phyloP scores from a whole-genome alignment of 768 basidiomycete species.

The Boletus eberwhitei region DNA sequence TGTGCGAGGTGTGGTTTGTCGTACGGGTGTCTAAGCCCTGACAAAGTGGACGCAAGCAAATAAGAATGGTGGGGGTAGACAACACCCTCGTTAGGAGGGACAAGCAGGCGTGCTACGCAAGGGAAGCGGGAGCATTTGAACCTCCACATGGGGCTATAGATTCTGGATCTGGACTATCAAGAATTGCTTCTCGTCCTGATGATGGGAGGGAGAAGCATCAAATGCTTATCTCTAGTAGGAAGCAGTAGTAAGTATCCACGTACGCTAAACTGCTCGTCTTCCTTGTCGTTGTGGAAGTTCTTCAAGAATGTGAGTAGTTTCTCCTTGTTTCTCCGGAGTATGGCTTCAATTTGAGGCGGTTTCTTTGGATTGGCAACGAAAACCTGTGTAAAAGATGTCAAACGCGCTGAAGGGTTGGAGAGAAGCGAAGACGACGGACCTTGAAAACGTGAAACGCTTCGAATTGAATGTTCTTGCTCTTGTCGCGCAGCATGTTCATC shows the following conservation, averaged over 20 bases:
- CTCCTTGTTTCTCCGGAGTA: conserved; percentile 90
- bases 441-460: conserved; percentile 99
- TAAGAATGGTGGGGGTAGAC: background rate
- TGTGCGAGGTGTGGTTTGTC: background rate
- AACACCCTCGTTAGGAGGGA: background rate
- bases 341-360: conserved; percentile 88
- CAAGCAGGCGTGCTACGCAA: background rate
- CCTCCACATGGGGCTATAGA: conserved; percentile 40
- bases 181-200: conserved; percentile 91
- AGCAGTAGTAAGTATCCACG: conserved; percentile 16
- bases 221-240: background rate
- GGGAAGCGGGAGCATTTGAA: background rate
- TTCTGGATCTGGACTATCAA: conserved; percentile 88
- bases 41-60: conserved; percentile 6
- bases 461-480: conserved; percentile 99
- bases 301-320: conserved; percentile 87
- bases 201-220: background rate
- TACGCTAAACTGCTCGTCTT: conserved; percentile 95
- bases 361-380: conserved; percentile 99
- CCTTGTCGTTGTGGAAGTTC: conserved; percentile 97
- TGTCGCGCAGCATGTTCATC: conserved; percentile 98
- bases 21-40: background rate
- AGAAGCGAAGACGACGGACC: conserved; percentile 43
- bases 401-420: background rate
- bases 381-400: conserved; percentile 47